Evolutionary conservation across 768 basidiomycete genomes (phyloP).

Genomic region (Phallus indusiatus): DNA sequence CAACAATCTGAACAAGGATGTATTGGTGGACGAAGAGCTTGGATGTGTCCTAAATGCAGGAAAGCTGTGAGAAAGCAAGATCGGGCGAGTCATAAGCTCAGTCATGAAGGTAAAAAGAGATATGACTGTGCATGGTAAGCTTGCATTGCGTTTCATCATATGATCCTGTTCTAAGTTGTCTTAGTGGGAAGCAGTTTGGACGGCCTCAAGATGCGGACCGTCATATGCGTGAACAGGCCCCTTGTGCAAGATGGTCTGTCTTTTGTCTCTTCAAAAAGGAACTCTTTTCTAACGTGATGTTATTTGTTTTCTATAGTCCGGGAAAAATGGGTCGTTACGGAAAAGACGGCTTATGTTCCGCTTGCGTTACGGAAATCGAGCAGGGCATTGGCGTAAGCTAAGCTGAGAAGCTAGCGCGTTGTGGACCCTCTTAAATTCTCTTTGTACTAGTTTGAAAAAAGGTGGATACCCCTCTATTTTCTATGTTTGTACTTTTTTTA

Average conservation of each 20-base stretch:
- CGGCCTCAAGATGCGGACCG: slow-evolving; percentile 5
- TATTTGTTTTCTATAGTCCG: background rate
- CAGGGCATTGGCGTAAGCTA: background rate
- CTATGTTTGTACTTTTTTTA: background rate
- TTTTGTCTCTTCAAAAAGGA: background rate
- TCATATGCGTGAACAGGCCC: slow-evolving; percentile 2
- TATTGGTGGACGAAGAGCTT: background rate
- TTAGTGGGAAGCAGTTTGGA: slow-evolving; percentile 3
- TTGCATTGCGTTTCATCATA: background rate
- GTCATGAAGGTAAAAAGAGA: slow-evolving; percentile 2
- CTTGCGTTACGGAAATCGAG: background rate
- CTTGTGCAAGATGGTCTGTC: slow-evolving; percentile 2
- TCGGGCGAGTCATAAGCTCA: background rate
- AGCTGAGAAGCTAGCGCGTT: background rate
- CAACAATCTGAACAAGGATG: background rate
- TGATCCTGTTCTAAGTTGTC: background rate
- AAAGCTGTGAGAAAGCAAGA: slow-evolving; percentile 6
- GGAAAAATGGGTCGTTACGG: slow-evolving; percentile 8
- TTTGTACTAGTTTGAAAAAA: background rate
- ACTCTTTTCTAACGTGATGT: no score
- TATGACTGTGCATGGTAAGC: slow-evolving; percentile 7
- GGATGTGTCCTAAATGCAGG: slow-evolving; percentile 1
- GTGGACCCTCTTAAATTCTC: background rate
- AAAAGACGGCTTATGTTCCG: background rate
- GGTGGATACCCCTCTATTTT: background rate